Conservation (phyloP, 2,329 filamentous ascomycete genomes). For the Dactylellina sp. region DNA sequence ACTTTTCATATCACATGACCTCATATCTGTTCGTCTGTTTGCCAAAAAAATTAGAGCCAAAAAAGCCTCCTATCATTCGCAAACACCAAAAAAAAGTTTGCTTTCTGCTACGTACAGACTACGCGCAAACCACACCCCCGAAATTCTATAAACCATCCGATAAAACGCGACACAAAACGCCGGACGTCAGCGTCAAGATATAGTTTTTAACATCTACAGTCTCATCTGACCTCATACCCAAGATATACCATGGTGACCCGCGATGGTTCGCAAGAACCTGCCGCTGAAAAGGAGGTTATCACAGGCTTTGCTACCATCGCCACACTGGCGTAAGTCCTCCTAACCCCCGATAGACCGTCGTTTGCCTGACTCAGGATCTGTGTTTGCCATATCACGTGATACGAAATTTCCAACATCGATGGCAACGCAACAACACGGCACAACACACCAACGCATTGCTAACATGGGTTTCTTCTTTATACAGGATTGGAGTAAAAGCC, state of each 20-base stretch:
- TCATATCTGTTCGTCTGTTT: background rate
- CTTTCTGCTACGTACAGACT: constrained; percentile 1
- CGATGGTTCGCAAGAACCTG: constrained; percentile 52
- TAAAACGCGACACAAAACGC: background rate
- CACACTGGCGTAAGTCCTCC: constrained; percentile 41
- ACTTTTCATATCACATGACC: background rate
- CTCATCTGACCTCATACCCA: background rate
- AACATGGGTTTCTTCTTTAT: constrained; percentile 60
- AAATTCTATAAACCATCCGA: constrained; percentile 32
- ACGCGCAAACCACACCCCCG: constrained; percentile 52
- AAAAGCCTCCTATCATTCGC: too few species aligned
- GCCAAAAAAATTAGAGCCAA: too few species aligned
- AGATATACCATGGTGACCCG: constrained; percentile 45
- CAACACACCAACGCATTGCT: constrained; percentile 41
- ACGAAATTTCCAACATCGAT: constrained; percentile 26
- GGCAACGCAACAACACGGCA: constrained; percentile 49
- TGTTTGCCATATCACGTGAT: constrained; percentile 64
- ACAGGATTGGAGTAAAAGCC: constrained; percentile 74
- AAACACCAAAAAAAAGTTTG: background rate
- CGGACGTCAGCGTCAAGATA: background rate
- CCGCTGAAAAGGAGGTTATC: constrained; percentile 52
- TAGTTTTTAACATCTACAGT: background rate
- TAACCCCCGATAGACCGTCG: constrained; percentile 44
- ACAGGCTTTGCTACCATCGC: constrained; percentile 56
- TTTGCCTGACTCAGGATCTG: constrained; percentile 62